Percentiles rank a stretch among this genome's conserved stretches.
phyloP scores from a whole-genome alignment of 1,284 basidiomycete genomes.

The Omphalotus olearius region DNA sequence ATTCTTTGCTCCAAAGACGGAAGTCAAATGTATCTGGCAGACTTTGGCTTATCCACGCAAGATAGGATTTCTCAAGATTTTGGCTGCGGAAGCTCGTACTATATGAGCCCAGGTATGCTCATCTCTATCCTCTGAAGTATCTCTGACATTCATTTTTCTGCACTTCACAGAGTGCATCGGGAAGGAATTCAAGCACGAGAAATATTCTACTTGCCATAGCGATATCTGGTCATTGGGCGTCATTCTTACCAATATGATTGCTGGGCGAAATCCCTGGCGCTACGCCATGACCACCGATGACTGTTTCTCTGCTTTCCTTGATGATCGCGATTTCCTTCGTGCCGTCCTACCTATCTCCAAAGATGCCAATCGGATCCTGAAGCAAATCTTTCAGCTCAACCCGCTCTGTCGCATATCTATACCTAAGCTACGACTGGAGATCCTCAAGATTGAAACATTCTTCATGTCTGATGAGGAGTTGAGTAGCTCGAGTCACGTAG shows the following conservation, averaged over 20 bases:
- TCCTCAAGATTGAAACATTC: conserved; percentile 11
- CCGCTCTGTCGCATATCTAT: conserved; percentile 13
- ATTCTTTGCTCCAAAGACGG: conserved; percentile 14
- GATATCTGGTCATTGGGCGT: conserved; percentile 77
- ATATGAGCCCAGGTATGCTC: conserved; percentile 17
- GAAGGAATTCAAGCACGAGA: conserved; percentile 12
- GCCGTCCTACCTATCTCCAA: conserved; percentile 13
- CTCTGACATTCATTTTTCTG: neutral
- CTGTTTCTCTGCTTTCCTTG: conserved; percentile 12
- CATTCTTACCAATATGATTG: conserved; percentile 62
- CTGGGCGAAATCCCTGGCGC: conserved; percentile 68
- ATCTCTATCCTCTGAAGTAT: neutral
- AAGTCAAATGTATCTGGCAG: conserved; percentile 8
- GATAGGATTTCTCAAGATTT: conserved; percentile 10
- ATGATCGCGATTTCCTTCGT: conserved; percentile 9
- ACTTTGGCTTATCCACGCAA: conserved; percentile 13
- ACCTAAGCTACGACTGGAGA: conserved; percentile 8
- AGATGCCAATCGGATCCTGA: conserved; percentile 8
- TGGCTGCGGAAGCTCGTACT: conserved; percentile 15
- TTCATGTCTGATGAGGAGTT: conserved; percentile 32
- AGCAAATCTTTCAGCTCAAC: conserved; percentile 13
- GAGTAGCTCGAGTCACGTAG: conserved; percentile 27
- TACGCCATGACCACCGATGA: conserved; percentile 13
- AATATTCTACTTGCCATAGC: conserved; percentile 14
- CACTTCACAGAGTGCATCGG: conserved; percentile 14